A percentile compares a stretch with the other conserved stretches of the same genome.
These are phyloP conservation scores for Meripilus lineatus DNA, from an alignment of 1,284 basidiomycete species.

Conservation along the genomic window DNA sequence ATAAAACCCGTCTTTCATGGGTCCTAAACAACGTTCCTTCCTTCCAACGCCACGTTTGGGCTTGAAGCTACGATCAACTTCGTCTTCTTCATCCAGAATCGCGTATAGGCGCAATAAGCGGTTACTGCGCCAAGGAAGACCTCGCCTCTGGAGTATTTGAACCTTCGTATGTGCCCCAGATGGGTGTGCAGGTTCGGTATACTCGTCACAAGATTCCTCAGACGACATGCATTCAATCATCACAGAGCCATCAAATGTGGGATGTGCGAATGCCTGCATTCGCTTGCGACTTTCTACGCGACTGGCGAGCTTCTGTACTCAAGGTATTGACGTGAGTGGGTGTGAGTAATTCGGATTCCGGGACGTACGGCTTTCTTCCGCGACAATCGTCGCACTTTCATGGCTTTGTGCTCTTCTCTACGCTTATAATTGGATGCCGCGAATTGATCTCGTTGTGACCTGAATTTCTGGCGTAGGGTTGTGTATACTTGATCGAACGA, in stretches of 20 bases:
- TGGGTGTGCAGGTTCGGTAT: constrained; percentile 23
- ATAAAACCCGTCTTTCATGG: constrained; percentile 48
- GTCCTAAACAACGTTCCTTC: constrained; percentile 49
- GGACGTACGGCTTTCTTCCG: constrained; percentile 56
- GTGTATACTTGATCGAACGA: constrained; percentile 68
- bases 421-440: constrained; percentile 39
- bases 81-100: constrained; percentile 53
- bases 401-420: constrained; percentile 55
- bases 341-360: constrained; percentile 4
- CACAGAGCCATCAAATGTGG: constrained; percentile 61
- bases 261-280: constrained; percentile 47
- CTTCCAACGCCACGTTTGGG: constrained; percentile 54
- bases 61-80: constrained; percentile 36
- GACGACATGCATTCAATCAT: constrained; percentile 74
- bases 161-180: constrained; percentile 20
- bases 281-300: constrained; percentile 54
- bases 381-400: constrained; percentile 50
- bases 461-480: constrained; percentile 63
- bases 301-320: constrained; percentile 64
- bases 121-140: constrained; percentile 57
- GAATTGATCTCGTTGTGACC: constrained; percentile 45
- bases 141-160: constrained; percentile 44
- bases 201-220: constrained; percentile 62
- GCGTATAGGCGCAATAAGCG: constrained; percentile 54
- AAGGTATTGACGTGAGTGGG: not conserved